Conservation (phyloP, 768 basidiomycete species). For the Panaeolus cyanescens region DNA sequence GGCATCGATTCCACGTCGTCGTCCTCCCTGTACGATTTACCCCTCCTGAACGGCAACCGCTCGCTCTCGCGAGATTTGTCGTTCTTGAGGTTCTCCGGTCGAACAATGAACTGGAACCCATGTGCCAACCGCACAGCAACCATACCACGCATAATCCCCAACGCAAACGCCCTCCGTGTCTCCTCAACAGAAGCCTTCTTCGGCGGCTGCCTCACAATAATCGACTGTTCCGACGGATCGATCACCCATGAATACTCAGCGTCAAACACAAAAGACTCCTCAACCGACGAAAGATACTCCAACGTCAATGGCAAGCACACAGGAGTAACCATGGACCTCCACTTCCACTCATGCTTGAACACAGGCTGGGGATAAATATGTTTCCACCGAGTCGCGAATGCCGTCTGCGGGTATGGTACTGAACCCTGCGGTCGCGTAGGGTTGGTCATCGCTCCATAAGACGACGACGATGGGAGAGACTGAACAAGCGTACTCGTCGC, state of each 20-base stretch:
- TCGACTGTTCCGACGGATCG: slow-evolving; percentile 79
- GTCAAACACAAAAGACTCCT: slow-evolving; percentile 76
- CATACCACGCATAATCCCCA: slow-evolving; percentile 90
- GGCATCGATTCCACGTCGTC: slow-evolving; percentile 61
- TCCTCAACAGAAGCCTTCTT: slow-evolving; percentile 53
- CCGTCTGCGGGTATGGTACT: slow-evolving; percentile 63
- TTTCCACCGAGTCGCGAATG: slow-evolving; percentile 88
- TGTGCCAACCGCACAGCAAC: slow-evolving; percentile 89
- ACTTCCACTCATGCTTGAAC: slow-evolving; percentile 88
- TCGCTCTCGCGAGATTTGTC: slow-evolving; percentile 24
- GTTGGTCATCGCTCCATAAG: slow-evolving; percentile 54
- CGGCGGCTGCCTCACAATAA: slow-evolving; percentile 73
- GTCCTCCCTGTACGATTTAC: slow-evolving; percentile 56
- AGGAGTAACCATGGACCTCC: slow-evolving; percentile 85
- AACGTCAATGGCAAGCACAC: slow-evolving; percentile 89
- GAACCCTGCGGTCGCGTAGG: slow-evolving; percentile 64
- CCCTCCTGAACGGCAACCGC: slow-evolving; percentile 39
- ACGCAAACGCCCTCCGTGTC: slow-evolving; percentile 68
- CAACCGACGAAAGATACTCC: slow-evolving; percentile 79
- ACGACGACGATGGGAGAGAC: slow-evolving; percentile 50
- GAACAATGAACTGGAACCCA: slow-evolving; percentile 91
- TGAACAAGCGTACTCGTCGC: slow-evolving; percentile 37
- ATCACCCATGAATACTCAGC: slow-evolving; percentile 81
- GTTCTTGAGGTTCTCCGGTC: slow-evolving; percentile 34
- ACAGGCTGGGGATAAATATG: slow-evolving; percentile 75